Evolutionary conservation across 805 yeast species (phyloP).

Genomic region (Myxozyma sirexii): DNA sequence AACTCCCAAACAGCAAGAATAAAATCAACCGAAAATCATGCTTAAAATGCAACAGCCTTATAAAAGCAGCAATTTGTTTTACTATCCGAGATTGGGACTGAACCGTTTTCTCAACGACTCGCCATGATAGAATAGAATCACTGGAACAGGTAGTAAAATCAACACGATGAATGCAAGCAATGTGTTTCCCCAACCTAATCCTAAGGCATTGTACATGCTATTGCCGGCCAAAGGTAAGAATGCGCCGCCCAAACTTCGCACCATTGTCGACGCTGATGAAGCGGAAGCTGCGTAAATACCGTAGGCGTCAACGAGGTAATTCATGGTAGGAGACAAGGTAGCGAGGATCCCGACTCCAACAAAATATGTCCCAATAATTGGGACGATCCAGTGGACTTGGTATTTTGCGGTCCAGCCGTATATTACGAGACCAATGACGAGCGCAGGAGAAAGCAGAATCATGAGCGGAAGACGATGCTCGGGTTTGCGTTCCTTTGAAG

Average conservation of each 20-base stretch:
- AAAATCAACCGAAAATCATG: background rate
- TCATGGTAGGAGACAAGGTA: conserved; percentile 64
- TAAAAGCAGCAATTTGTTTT: background rate
- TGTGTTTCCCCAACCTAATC: conserved; percentile 43
- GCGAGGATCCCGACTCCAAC: conserved; percentile 62
- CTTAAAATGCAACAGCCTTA: background rate
- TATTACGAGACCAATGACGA: conserved; percentile 64
- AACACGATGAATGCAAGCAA: conserved; percentile 61
- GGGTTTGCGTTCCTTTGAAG: conserved; percentile 62
- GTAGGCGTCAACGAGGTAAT: conserved; percentile 71
- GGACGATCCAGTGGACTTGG: conserved; percentile 62
- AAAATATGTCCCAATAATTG: conserved; percentile 61
- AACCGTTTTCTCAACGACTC: conserved; percentile 18
- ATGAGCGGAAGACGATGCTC: conserved; percentile 61
- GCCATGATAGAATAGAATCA: conserved; percentile 3
- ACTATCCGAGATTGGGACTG: conserved; percentile 9
- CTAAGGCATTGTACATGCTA: conserved; percentile 43
- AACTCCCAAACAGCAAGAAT: no score
- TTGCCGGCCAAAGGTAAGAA: conserved; percentile 67
- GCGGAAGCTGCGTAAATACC: conserved; percentile 71
- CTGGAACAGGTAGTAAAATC: conserved; percentile 64
- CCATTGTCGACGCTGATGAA: conserved; percentile 67
- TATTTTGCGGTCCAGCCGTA: conserved; percentile 70
- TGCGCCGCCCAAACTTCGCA: conserved; percentile 69
- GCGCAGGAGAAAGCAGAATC: conserved; percentile 52